A percentile compares a stretch with the other conserved stretches of the same genome.
These are phyloP conservation scores for Urochloa ruziziensis DNA, from an alignment of 176 grass and related monocot species.

Conservation along the genomic window DNA sequence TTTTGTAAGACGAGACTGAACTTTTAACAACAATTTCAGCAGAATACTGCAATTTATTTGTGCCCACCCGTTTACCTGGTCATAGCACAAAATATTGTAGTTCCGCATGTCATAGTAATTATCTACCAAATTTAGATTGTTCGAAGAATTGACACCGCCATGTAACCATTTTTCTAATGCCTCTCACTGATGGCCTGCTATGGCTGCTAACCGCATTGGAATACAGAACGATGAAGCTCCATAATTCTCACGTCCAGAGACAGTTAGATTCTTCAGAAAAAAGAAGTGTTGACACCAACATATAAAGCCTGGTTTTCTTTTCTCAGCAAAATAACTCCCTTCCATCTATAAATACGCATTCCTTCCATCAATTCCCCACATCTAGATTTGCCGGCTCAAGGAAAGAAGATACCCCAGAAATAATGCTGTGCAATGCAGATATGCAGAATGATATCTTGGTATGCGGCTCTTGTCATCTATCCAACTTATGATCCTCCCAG, in stretches of 20 bases:
- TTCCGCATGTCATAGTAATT: neutral
- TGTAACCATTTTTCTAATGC: neutral
- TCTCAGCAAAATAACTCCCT: neutral
- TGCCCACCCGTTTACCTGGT: neutral
- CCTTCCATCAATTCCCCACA: neutral
- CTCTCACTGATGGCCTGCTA: neutral
- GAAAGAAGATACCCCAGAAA: neutral
- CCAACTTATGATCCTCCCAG: slow-evolving; percentile 11
- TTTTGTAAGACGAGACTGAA: neutral
- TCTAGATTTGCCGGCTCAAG: neutral
- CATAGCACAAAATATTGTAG: neutral
- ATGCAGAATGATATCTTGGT: neutral
- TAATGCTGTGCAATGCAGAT: neutral
- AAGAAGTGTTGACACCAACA: neutral
- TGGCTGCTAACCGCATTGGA: neutral
- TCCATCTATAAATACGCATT: neutral
- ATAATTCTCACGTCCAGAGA: neutral
- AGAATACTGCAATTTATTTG: neutral
- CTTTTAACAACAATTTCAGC: neutral
- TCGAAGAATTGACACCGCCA: neutral
- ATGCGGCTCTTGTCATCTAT: neutral
- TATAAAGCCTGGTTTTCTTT: neutral
- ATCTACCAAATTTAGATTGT: neutral
- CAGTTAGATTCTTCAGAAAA: neutral
- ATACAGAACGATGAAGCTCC: neutral